Evolutionary conservation across 2,329 filamentous ascomycete genomes (phyloP).

Genomic region (Ilyonectria robusta): DNA sequence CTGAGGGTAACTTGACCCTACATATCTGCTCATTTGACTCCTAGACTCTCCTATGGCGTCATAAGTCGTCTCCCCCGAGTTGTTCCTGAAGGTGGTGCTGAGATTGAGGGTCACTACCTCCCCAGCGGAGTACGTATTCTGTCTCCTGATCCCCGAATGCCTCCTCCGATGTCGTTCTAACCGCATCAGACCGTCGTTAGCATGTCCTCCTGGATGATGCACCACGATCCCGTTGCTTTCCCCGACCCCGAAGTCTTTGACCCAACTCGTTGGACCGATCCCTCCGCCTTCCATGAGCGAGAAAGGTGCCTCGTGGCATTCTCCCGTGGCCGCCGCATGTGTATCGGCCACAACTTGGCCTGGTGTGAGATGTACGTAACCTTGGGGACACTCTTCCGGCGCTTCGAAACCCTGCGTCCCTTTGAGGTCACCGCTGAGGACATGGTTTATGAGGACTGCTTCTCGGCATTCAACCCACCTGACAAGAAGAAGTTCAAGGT

Average conservation of each 20-base stretch:
- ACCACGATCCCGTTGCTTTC: conserved; percentile 16
- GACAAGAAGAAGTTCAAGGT: conserved; percentile 20
- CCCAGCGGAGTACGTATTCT: conserved; percentile 12
- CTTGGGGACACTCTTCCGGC: conserved; percentile 17
- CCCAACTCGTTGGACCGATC: conserved; percentile 27
- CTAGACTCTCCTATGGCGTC: conserved; percentile 26
- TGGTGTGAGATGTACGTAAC: conserved; percentile 31
- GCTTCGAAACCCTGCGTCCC: conserved; percentile 17
- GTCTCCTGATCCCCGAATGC: not conserved
- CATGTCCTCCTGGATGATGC: conserved; percentile 34
- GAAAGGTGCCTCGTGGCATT: conserved; percentile 22
- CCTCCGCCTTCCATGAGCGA: conserved; percentile 19
- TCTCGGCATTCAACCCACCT: conserved; percentile 8
- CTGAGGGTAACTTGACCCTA: too few species aligned
- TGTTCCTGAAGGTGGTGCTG: conserved; percentile 15
- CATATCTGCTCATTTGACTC: not conserved
- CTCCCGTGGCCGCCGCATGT: conserved; percentile 27
- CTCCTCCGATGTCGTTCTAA: not conserved
- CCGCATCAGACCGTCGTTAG: conserved; percentile 5
- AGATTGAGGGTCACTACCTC: conserved; percentile 26
- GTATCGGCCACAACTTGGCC: conserved; percentile 21
- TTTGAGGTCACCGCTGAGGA: conserved; percentile 11
- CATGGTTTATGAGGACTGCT: conserved; percentile 20
- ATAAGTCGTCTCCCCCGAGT: conserved; percentile 26
- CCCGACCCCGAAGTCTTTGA: conserved; percentile 23